phyloP scores from a whole-genome alignment of 352 stramenopile genomes.

The Phytopythium montanum region DNA sequence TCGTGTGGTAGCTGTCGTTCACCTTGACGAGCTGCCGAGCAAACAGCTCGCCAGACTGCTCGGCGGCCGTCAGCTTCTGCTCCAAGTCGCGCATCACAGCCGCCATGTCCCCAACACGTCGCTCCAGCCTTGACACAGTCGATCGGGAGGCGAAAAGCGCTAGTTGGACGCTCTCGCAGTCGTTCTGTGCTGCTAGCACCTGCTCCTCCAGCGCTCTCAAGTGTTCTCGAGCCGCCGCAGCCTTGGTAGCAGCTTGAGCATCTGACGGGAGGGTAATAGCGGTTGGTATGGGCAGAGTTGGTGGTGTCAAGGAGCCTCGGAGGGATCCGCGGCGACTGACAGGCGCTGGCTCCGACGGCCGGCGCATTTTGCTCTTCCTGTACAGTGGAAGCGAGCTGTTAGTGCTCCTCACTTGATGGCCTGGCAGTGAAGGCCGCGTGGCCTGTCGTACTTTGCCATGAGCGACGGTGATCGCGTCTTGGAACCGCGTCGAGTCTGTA shows the following conservation, averaged over 20 bases:
- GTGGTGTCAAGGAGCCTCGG: background rate
- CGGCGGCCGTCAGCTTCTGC: slow-evolving; percentile 27
- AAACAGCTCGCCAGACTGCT: slow-evolving; percentile 39
- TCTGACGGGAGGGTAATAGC: background rate
- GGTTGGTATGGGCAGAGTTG: background rate
- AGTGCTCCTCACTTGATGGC: too few relatives aligned
- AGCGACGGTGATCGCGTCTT: slow-evolving; percentile 23
- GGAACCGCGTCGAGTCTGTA: slow-evolving; percentile 4
- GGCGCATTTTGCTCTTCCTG: slow-evolving; percentile 22
- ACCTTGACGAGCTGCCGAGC: slow-evolving; percentile 34
- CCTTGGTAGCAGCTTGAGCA: background rate
- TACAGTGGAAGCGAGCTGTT: background rate
- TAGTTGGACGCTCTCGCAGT: background rate
- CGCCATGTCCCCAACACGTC: background rate
- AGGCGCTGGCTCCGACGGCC: slow-evolving; percentile 16
- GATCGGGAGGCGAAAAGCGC: slow-evolving; percentile 15
- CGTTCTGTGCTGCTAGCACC: slow-evolving; percentile 2
- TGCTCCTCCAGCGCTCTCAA: slow-evolving; percentile 8
- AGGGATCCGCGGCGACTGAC: slow-evolving; percentile 11
- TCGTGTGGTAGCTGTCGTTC: slow-evolving; percentile 43
- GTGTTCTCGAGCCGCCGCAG: background rate
- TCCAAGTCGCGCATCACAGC: slow-evolving; percentile 15
- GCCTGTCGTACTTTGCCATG: slow-evolving; percentile 11
- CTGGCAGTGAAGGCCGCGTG: background rate
- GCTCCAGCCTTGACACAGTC: slow-evolving; percentile 15